Evolutionary conservation across 139 green algal genomes (phyloP), one percentile per base, ranked within the genome.

Genomic region (Pleodorina starrii): DNA sequence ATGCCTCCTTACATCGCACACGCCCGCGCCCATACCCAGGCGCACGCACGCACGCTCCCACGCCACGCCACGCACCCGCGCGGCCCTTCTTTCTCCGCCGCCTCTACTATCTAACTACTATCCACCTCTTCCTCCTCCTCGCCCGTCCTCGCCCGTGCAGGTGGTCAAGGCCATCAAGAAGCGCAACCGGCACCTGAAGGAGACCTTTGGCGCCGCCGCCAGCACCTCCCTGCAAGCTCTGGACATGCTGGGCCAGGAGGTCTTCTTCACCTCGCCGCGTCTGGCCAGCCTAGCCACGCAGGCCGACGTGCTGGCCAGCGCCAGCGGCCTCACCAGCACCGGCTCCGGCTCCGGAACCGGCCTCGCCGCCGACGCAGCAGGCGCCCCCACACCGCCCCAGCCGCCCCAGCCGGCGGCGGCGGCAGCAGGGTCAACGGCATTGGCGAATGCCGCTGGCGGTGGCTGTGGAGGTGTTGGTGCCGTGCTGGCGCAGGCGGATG

Each of bases 131-230:
- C 48, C 48, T 57, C 48, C 48, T 57, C 73, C 25, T 5, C 36
- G 21, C 73, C 25, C 40, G 5, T 79, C 76, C n/a, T 48, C 12
- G 7, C 44, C n/a, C 77, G 23, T 57, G 12, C 60, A 81, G 83
- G 57, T 91, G 35, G 51, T 90, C 27, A 94, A 94, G 74, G 93
- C 94, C 0, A 94, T 95, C 54, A 99, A 99, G 92, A 99, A 99
- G 94, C 89, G 96, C 43, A 98, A 98, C 92, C 79, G 94, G 10
- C 94, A 97, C 75, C 90, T 97, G 74, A 73, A 90, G 88, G 90
- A 93, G 71, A 25, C 40, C 54, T 92, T 92, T 84, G 88, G 88
- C 17, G 32, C 46, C 4, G 48, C 68, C n/a, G 77, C 77, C 59
- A 90, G 50, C 78, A 91, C 74, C 38, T 86, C 86, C 12, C 91